Evolutionary conservation across 169 alveolate genomes (phyloP), one percentile per base, ranked within the genome.

Genomic region (Plasmodium sp.): DNA sequence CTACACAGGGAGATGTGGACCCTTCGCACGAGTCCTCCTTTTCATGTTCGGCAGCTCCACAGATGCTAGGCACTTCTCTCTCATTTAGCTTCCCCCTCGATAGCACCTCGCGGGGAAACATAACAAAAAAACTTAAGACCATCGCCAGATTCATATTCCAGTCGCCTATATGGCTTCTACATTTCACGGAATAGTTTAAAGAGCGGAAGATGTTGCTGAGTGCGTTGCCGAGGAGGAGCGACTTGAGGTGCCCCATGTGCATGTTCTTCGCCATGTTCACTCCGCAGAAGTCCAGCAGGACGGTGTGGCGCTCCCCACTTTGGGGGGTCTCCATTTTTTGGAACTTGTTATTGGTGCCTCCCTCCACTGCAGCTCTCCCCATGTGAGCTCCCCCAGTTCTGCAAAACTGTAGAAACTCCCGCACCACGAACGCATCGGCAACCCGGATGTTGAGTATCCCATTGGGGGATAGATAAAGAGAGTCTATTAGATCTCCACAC

Each of bases 241-340:
- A 96, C 62, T 97, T 84, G 75, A 96, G 85, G 77, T 96, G 98
- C 2, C 98, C 98, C 88, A 96, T 77, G 84, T 96, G 98, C 84
- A 96, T 95, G 33, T 93, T 93, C 62, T 96, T 96, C 34, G 96
- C 97, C 56, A 95, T 96, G 33, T 96, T 96, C 0, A 97, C 97
- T 36, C 98, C 84, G 39, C 96, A 96, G 71, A 90, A 96, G 81
- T 96, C 98, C 16, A 96, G 79, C 12, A 96, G 86, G n/a, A 96
- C 94, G 2, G 71, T 41, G 7, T 43, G 58, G 27, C 67, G 75
- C 31, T n/a, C 2, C 27, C 33, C 77, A 12, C 16, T 9, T 16
- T 51, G 48, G 2, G 0, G 33, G 2, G 1, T 71, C 18, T 92
- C 48, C 31, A n/a, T 27, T 67, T 48, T 39, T 10, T n/a, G 33